Evolutionary conservation across 2,329 filamentous ascomycete species (phyloP).

Genomic region (Beauveria sp.): DNA sequence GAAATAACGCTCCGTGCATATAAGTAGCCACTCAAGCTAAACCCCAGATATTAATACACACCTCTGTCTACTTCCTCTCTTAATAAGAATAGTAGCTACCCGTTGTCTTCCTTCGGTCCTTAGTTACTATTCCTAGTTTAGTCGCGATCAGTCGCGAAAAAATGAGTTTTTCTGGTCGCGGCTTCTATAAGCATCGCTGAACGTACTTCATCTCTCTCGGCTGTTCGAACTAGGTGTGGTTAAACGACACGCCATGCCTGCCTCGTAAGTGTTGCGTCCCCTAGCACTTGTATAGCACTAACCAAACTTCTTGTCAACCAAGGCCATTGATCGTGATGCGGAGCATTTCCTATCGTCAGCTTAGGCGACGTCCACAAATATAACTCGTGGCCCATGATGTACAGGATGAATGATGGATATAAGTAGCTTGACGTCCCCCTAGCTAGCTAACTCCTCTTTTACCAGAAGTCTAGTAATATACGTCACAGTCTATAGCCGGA

Average conservation of each 20-base stretch:
- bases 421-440: too few relatives aligned
- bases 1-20: constrained; percentile 49
- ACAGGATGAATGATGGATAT: too few relatives aligned
- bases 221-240: not conserved
- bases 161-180: not conserved
- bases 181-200: not conserved
- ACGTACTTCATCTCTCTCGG: not conserved
- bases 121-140: not conserved
- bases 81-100: not conserved
- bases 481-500: not conserved
- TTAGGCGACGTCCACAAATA: constrained; percentile 30
- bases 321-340: constrained; percentile 44
- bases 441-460: not conserved
- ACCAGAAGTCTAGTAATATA: not conserved
- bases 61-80: not conserved
- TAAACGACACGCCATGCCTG: not conserved
- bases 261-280: not conserved
- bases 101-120: not conserved
- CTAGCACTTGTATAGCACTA: not conserved
- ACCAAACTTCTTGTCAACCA: not conserved
- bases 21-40: not conserved
- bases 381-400: constrained; percentile 14
- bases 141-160: not conserved
- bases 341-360: constrained; percentile 24
- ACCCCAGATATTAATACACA: not conserved